A percentile compares a stretch with the other conserved stretches of the same genome.
Evolutionary conservation across 2,329 filamentous ascomycete genomes (phyloP).

Genomic region (Metarhizium rileyi): DNA sequence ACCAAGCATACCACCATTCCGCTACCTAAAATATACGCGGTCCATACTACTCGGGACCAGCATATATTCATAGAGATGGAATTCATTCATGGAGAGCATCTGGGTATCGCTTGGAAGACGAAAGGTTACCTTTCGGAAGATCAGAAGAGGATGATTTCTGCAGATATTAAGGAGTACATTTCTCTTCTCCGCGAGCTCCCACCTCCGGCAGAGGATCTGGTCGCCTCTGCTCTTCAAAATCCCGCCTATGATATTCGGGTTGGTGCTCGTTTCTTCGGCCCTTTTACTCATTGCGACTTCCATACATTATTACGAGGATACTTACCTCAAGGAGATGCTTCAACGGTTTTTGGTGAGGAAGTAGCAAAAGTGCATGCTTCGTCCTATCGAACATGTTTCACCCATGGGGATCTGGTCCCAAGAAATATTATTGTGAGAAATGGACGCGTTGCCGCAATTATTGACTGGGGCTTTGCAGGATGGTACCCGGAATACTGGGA

Average conservation of each 20-base stretch:
- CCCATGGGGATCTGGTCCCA: conserved; percentile 17
- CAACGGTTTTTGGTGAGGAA: conserved; percentile 13
- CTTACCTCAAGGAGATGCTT: conserved; percentile 14
- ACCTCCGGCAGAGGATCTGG: conserved; percentile 12
- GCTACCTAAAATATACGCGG: conserved; percentile 16
- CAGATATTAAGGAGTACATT: conserved; percentile 16
- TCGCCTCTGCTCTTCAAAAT: conserved; percentile 18
- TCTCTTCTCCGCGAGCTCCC: conserved; percentile 15
- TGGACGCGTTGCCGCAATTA: conserved; percentile 17
- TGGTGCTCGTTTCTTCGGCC: conserved; percentile 16
- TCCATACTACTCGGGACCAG: conserved; percentile 11
- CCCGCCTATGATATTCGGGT: conserved; percentile 15
- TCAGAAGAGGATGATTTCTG: conserved; percentile 12
- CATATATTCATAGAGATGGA: conserved; percentile 19
- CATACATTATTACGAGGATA: conserved; percentile 14
- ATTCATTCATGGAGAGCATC: conserved; percentile 12
- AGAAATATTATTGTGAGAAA: conserved; percentile 19
- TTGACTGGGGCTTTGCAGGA: conserved; percentile 24
- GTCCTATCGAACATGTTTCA: conserved; percentile 15
- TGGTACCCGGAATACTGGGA: conserved; percentile 26
- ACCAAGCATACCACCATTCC: conserved; percentile 18
- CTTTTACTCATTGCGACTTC: conserved; percentile 17
- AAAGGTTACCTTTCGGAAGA: conserved; percentile 10
- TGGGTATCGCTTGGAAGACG: conserved; percentile 12
- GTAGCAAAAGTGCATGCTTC: conserved; percentile 14